Conservation (phyloP, 1,139 yeast species). For the Scheffersomyces quercinus region DNA sequence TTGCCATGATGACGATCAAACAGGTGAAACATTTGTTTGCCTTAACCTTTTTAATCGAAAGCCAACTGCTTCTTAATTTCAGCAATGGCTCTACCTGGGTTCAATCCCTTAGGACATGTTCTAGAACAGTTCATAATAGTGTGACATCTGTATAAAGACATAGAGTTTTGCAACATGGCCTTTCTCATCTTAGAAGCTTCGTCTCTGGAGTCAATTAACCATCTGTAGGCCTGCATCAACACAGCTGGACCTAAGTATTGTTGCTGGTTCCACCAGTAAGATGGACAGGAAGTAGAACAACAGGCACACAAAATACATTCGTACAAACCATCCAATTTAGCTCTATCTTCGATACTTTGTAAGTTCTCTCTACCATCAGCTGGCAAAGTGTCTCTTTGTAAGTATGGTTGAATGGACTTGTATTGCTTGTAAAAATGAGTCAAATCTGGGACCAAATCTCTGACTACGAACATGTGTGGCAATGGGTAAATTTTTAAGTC, state of each 20-base stretch:
- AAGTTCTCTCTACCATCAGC: slow-evolving; percentile 91
- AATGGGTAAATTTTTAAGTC: slow-evolving; percentile 90
- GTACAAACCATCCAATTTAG: slow-evolving; percentile 93
- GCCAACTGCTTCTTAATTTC: slow-evolving; percentile 95
- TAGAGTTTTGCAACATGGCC: slow-evolving; percentile 91
- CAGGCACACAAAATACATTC: slow-evolving; percentile 99
- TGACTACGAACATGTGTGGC: slow-evolving; percentile 97
- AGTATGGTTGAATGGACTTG: slow-evolving; percentile 95
- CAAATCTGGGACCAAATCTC: slow-evolving; percentile 96
- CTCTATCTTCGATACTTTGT: slow-evolving; percentile 91
- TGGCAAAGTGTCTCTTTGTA: slow-evolving; percentile 81
- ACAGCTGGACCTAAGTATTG: slow-evolving; percentile 99
- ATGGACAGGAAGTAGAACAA: slow-evolving; percentile 98
- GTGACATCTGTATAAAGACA: slow-evolving; percentile 98
- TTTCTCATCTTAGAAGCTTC: slow-evolving; percentile 81
- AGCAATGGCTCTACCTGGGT: slow-evolving; percentile 98
- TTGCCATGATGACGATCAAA: no score
- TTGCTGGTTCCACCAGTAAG: slow-evolving; percentile 99
- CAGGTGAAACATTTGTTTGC: no score
- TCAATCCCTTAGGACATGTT: slow-evolving; percentile 98
- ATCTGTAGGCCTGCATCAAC: slow-evolving; percentile 97
- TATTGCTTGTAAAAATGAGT: slow-evolving; percentile 98
- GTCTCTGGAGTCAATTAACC: slow-evolving; percentile 98
- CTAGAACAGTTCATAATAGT: slow-evolving; percentile 97
- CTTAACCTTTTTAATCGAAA: slow-evolving; percentile 46